Conservation (phyloP, 805 yeast genomes). For the Candida arabinofermentans region DNA sequence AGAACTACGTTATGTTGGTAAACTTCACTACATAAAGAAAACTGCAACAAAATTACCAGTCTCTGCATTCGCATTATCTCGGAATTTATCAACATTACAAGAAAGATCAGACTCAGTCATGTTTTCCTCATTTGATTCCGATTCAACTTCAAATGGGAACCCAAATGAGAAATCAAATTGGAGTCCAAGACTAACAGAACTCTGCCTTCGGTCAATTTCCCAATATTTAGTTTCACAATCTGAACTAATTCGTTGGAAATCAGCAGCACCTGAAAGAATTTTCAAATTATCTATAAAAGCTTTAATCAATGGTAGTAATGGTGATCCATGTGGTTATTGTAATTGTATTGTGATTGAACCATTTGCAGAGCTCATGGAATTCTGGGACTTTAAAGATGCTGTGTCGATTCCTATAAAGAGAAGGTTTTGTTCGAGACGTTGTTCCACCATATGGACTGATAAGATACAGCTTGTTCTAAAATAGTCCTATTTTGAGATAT, state of each 20-base stretch:
- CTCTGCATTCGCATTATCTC: no score
- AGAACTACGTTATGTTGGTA: slow-evolving; percentile 22
- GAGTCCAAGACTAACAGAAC: slow-evolving; percentile 37
- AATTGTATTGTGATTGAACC: slow-evolving; percentile 46
- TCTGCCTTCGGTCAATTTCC: slow-evolving; percentile 47
- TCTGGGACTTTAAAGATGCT: slow-evolving; percentile 62
- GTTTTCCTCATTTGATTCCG: no score
- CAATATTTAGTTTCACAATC: slow-evolving; percentile 49
- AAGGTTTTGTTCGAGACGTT: slow-evolving; percentile 49
- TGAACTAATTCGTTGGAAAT: slow-evolving; percentile 54
- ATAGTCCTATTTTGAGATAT: background rate
- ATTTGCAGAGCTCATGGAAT: slow-evolving; percentile 55
- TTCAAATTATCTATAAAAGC: slow-evolving; percentile 48
- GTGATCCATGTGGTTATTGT: slow-evolving; percentile 53
- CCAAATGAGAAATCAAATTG: no score
- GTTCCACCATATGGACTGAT: slow-evolving; percentile 35
- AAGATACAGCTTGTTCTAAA: slow-evolving; percentile 6
- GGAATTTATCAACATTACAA: slow-evolving; percentile 31
- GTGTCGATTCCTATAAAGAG: slow-evolving; percentile 48
- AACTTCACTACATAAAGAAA: slow-evolving; percentile 27
- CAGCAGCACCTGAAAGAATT: slow-evolving; percentile 39
- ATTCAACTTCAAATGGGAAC: no score
- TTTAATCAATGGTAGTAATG: slow-evolving; percentile 45
- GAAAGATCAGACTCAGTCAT: no score
- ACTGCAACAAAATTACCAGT: background rate